A percentile compares a stretch with the other conserved stretches of the same genome.
These are phyloP conservation scores for Russula griseocarnosa DNA, from an alignment of 768 basidiomycete species.

Conservation along the genomic window DNA sequence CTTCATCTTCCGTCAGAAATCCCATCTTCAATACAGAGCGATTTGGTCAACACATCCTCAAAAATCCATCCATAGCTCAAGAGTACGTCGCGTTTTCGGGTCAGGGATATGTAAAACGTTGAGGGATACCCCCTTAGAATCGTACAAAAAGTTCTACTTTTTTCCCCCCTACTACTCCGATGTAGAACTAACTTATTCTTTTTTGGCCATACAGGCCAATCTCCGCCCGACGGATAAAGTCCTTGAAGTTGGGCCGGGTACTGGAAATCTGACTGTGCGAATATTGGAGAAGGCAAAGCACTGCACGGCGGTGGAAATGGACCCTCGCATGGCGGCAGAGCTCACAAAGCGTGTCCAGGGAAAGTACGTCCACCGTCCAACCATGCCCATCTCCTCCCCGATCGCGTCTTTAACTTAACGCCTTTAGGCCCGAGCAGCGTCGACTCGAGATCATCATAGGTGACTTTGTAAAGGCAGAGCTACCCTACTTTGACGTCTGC, in stretches of 20 bases:
- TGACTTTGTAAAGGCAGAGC: conserved; percentile 96
- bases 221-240: conserved; percentile 92
- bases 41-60: conserved; percentile 97
- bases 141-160: conserved; percentile 50
- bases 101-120: conserved; percentile 21
- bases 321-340: conserved; percentile 98
- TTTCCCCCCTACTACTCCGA: not conserved
- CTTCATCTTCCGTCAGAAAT: conserved; percentile 54
- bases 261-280: conserved; percentile 90
- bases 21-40: conserved; percentile 92
- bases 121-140: conserved; percentile 40
- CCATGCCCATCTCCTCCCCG: not conserved
- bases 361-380: conserved; percentile 60
- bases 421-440: conserved; percentile 83
- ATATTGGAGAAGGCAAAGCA: conserved; percentile 92
- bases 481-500: conserved; percentile 98
- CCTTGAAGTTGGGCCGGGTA: conserved; percentile 96
- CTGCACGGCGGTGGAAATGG: conserved; percentile 94
- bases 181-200: no score
- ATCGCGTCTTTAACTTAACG: not conserved
- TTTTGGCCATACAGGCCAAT: conserved; percentile 56
- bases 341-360: conserved; percentile 96
- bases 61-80: conserved; percentile 88
- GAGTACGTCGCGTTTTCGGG: conserved; percentile 48
- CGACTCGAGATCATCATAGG: conserved; percentile 95